Evolutionary conservation across 257 asterid species (phyloP).

Genomic region (Osmanthus fragrans): DNA sequence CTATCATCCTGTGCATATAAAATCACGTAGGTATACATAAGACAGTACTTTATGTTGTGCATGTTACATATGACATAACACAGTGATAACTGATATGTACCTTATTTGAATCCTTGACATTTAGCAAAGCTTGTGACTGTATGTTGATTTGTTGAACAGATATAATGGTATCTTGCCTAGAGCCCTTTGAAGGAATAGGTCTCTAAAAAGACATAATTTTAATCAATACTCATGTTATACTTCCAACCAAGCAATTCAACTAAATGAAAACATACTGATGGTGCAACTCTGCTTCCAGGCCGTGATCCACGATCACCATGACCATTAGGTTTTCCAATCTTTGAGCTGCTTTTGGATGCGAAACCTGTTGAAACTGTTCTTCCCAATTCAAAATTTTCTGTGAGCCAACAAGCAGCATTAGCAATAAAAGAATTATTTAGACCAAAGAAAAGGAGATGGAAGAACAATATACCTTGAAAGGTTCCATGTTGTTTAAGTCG

Average conservation of each 20-base stretch:
- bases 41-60: not conserved
- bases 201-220: conserved; percentile 43
- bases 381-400: conserved; percentile 67
- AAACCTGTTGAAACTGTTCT: conserved; percentile 53
- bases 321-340: conserved; percentile 68
- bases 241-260: conserved; percentile 22
- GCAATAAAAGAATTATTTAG: conserved; percentile 8
- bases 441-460: not conserved
- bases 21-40: not conserved
- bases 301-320: conserved; percentile 64
- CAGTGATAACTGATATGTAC: conserved; percentile 20
- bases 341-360: conserved; percentile 63
- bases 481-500: conserved; percentile 68
- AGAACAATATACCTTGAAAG: conserved; percentile 51
- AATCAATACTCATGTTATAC: conserved; percentile 5
- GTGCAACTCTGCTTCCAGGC: conserved; percentile 69
- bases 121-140: conserved; percentile 82
- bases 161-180: conserved; percentile 72
- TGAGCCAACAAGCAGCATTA: conserved; percentile 22
- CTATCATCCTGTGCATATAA: conserved; percentile 82
- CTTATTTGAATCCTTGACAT: conserved; percentile 90
- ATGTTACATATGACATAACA: not conserved
- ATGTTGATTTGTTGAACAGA: conserved; percentile 79
- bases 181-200: conserved; percentile 64
- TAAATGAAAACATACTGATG: conserved; percentile 59